phyloP scores from a whole-genome alignment of 352 stramenopile species.

The Phytophthora niederhauseri region DNA sequence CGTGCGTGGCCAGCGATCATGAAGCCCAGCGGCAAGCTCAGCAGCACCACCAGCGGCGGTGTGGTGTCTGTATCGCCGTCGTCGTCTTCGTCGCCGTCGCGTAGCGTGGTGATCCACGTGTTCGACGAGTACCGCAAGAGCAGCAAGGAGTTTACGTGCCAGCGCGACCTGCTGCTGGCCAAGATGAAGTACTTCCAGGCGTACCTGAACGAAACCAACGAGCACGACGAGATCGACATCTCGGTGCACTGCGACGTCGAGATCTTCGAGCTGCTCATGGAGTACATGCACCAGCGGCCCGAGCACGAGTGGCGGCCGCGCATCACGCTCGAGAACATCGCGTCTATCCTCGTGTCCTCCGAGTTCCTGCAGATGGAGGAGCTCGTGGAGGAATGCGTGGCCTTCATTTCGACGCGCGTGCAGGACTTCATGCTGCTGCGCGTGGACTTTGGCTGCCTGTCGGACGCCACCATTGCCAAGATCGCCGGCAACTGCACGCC shows the following conservation, averaged over 20 bases:
- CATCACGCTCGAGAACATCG: slow-evolving; percentile 76
- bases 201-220: slow-evolving; percentile 81
- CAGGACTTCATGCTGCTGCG: slow-evolving; percentile 86
- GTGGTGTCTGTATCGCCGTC: background rate
- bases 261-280: slow-evolving; percentile 92
- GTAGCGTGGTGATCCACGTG: slow-evolving; percentile 89
- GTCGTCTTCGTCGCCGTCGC: slow-evolving; percentile 7
- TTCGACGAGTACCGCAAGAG: slow-evolving; percentile 90
- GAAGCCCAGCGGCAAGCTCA: slow-evolving; percentile 14
- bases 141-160: slow-evolving; percentile 87
- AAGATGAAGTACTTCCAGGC: slow-evolving; percentile 93
- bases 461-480: slow-evolving; percentile 68
- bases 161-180: slow-evolving; percentile 75
- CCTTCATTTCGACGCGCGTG: slow-evolving; percentile 73
- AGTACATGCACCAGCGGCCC: slow-evolving; percentile 78
- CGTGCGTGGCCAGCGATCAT: slow-evolving; percentile 1
- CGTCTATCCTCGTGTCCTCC: slow-evolving; percentile 91
- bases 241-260: slow-evolving; percentile 93
- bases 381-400: slow-evolving; percentile 86
- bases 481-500: slow-evolving; percentile 67
- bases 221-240: slow-evolving; percentile 93
- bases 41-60: background rate
- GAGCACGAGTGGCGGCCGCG: slow-evolving; percentile 49
- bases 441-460: slow-evolving; percentile 89
- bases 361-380: slow-evolving; percentile 93